phyloP scores from a whole-genome alignment of 1,139 yeast species.

The Geotrichum carabidarum region DNA sequence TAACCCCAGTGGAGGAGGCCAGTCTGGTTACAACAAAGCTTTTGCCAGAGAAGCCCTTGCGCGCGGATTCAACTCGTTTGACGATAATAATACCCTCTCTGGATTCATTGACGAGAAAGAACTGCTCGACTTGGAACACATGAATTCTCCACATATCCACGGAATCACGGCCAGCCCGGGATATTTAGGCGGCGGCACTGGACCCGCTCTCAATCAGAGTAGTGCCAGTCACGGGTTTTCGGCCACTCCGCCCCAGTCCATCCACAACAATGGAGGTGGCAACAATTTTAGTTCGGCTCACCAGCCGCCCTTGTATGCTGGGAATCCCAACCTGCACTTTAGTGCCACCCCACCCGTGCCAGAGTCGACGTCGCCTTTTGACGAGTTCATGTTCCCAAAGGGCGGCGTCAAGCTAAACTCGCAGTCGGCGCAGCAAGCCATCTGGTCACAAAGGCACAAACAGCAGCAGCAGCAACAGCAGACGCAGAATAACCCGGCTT shows the following conservation, averaged over 20 bases:
- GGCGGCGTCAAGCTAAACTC: background rate
- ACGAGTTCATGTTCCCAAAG: slow-evolving; percentile 28
- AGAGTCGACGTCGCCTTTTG: slow-evolving; percentile 34
- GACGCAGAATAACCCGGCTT: slow-evolving; percentile 4
- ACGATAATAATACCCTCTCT: slow-evolving; percentile 24
- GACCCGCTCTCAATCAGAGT: background rate
- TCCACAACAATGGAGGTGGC: slow-evolving; percentile 10
- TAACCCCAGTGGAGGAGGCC: background rate
- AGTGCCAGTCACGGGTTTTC: background rate
- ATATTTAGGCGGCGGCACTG: background rate
- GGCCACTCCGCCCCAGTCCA: slow-evolving; percentile 5
- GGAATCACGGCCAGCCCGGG: background rate
- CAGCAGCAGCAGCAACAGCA: slow-evolving; percentile 14
- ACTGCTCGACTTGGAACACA: slow-evolving; percentile 30
- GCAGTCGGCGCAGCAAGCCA: slow-evolving; percentile 18
- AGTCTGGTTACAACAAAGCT: slow-evolving; percentile 3
- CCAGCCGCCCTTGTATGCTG: background rate
- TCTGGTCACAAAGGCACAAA: slow-evolving; percentile 13
- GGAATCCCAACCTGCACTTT: background rate
- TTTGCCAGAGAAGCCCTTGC: slow-evolving; percentile 29
- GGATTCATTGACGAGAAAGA: slow-evolving; percentile 34
- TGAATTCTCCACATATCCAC: slow-evolving; percentile 24
- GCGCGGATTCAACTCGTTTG: slow-evolving; percentile 31
- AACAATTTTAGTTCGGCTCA: background rate
- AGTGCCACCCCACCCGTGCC: slow-evolving; percentile 32